Evolutionary conservation across 768 basidiomycete species (phyloP).

Genomic region (Butyriboletus loyo): DNA sequence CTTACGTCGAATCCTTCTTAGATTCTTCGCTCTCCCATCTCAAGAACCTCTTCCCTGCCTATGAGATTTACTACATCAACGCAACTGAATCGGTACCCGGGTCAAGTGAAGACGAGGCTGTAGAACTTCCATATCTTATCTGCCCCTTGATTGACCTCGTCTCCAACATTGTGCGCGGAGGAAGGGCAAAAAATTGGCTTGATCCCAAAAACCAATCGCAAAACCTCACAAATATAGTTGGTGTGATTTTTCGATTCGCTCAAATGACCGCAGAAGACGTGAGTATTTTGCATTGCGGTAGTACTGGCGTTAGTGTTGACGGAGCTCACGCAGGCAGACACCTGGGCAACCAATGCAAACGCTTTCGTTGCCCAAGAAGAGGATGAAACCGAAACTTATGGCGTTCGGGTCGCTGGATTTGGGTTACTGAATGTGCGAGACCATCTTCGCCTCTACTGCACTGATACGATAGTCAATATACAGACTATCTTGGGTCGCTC

Average conservation of each 20-base stretch:
- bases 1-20: constrained; percentile 62
- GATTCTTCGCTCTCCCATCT: constrained; percentile 58
- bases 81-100: constrained; percentile 52
- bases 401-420: constrained; percentile 78
- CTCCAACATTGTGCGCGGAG: constrained; percentile 59
- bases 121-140: constrained; percentile 75
- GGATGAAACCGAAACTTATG: constrained; percentile 81
- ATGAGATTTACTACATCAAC: constrained; percentile 59
- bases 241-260: constrained; percentile 60
- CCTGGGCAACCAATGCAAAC: constrained; percentile 87
- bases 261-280: constrained; percentile 94
- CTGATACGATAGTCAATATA: constrained; percentile 3
- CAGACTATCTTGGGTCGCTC: constrained; percentile 58
- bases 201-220: constrained; percentile 27
- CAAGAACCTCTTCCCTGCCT: constrained; percentile 54
- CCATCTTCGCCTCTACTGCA: background rate
- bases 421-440: constrained; percentile 71
- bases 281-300: constrained; percentile 23
- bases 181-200: constrained; percentile 66
- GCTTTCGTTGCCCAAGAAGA: constrained; percentile 94
- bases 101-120: constrained; percentile 71
- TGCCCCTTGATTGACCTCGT: constrained; percentile 82
- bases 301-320: background rate
- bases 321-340: constrained; percentile 64
- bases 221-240: constrained; percentile 51